Evolutionary conservation across 2,329 filamentous ascomycete genomes (phyloP).

Genomic region (Teratosphaeria pseudoeucalypti): DNA sequence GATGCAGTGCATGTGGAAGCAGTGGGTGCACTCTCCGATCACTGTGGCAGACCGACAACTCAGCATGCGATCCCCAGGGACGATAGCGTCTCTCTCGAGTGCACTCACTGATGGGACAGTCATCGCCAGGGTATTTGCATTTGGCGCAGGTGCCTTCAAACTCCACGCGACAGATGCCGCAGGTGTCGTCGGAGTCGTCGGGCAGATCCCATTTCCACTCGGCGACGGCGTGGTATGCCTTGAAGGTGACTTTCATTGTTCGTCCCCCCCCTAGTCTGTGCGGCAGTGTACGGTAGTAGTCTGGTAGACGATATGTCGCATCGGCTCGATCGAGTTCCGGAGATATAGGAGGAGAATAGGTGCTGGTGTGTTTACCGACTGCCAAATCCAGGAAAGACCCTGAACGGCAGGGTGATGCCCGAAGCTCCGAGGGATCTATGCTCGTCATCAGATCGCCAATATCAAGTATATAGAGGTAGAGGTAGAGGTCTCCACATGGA

Average conservation of each 20-base stretch:
- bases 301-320: not conserved
- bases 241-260: conserved; percentile 88
- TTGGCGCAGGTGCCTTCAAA: conserved; percentile 97
- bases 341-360: not conserved
- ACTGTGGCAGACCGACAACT: conserved; percentile 42
- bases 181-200: conserved; percentile 74
- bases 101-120: conserved; percentile 74
- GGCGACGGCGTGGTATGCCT: conserved; percentile 85
- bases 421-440: not conserved
- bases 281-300: not conserved
- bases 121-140: conserved; percentile 95
- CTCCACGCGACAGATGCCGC: conserved; percentile 94
- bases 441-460: not conserved
- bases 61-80: not conserved
- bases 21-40: conserved; percentile 92
- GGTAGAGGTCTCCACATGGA: not conserved
- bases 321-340: not conserved
- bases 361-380: not conserved
- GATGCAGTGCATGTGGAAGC: conserved; percentile 98
- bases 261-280: not conserved
- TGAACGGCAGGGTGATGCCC: not conserved
- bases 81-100: not conserved
- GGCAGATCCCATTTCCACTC: conserved; percentile 98
- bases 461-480: not conserved
- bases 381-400: conserved; percentile 1